Base-by-base conservation (phyloP, 345 rosid species). In the Orychophragmus violaceus region DNA sequence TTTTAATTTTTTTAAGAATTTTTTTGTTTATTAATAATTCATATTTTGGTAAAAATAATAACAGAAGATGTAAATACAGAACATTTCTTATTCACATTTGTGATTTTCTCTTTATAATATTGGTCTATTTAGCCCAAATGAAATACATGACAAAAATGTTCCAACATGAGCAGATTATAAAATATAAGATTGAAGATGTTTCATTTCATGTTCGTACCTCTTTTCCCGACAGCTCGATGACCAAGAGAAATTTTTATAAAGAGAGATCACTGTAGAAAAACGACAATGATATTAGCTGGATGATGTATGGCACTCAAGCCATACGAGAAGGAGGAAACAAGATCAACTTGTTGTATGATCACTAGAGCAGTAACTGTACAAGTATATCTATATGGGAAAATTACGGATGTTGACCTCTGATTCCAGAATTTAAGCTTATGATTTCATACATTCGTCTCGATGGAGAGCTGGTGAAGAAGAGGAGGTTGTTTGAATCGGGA, bases 211-310 rank as follows among this genome's bases (percentile, higher is more conserved):
- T 50, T 37, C 32, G 1, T 69, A 69, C 74, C 59, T 58, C 12
- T 29, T 60, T 37, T 27, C 59, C 6, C 35, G 36, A 9, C 74
- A 69, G 17, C 30, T 60, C 12, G 67, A 19, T 0, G 59, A 60
- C 53, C 37, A 36, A 13, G 74, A 59, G 66, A 69, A 69, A 61
- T 60, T 60, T 44, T 69, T 69, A 6, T 51, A 37, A n/a, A 36
- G 74, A 69, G 58, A 69, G 51, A 69, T 69, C 74, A 27, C 74
- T 46, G 2, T 30, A 14, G n/a, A 44, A 59, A 45, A 22, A 5
- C 18, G 7, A 48, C 8, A 11, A 29, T 5, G 45, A 23, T 6
- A 55, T 56, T 68, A 44, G 32, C 8, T 49, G 9, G 13, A n/a
- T n/a, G 12, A 68, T 59, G 36, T n/a, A 13, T 4, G 16, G 10